Evolutionary conservation across 2,329 filamentous ascomycete genomes (phyloP).

Genomic region (Stachybotrys chartarum): DNA sequence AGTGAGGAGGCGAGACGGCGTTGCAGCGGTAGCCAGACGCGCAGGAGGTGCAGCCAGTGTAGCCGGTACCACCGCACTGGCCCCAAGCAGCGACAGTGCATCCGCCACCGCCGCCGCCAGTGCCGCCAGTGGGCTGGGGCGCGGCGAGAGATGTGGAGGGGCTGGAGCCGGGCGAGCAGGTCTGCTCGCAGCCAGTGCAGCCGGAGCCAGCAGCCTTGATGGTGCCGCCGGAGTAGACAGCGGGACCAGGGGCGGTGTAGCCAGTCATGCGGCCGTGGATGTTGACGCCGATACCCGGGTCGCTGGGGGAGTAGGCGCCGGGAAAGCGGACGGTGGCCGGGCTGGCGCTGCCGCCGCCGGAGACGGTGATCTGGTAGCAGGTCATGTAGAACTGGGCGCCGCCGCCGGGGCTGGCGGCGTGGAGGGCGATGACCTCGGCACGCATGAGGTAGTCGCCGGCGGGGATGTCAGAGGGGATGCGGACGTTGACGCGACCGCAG

Average conservation of each 20-base stretch:
- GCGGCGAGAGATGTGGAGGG: neutral
- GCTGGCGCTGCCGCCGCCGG: constrained; percentile 14
- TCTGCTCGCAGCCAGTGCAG: constrained; percentile 17
- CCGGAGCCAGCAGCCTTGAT: constrained; percentile 30
- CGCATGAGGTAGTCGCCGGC: constrained; percentile 47
- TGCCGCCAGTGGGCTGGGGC: neutral
- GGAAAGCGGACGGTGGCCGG: constrained; percentile 15
- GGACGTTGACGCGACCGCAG: constrained; percentile 1
- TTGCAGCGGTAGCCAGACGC: neutral
- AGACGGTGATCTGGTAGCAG: constrained; percentile 17
- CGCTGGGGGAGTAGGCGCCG: constrained; percentile 14
- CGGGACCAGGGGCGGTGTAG: constrained; percentile 36
- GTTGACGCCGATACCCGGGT: constrained; percentile 19
- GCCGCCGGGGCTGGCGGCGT: constrained; percentile 27
- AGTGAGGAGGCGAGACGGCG: neutral
- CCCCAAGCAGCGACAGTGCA: neutral
- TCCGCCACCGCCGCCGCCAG: constrained; percentile 1
- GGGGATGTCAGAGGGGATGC: constrained; percentile 36
- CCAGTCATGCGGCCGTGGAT: constrained; percentile 25
- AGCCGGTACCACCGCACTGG: neutral
- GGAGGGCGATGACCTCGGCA: constrained; percentile 47
- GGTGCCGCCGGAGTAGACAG: constrained; percentile 31
- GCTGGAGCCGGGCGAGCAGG: neutral
- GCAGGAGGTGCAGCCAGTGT: neutral
- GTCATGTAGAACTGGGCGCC: constrained; percentile 31